Evolutionary conservation across 192 early-diverging fungal species (phyloP), one percentile per base, ranked within the genome.

Genomic region (Phycomyces blakesleeanus): DNA sequence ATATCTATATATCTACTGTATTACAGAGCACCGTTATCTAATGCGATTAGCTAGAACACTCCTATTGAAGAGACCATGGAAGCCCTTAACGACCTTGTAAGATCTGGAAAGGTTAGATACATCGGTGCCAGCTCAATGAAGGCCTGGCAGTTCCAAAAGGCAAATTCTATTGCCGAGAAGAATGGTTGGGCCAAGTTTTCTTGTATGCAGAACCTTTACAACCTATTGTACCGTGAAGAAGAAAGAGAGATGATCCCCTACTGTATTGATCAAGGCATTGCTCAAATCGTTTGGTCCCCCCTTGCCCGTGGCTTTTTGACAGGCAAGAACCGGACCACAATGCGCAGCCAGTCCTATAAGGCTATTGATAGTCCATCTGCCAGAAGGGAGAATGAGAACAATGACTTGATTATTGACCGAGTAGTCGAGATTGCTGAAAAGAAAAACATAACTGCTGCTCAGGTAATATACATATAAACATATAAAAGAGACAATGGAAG

Each of bases 241-340:
- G 83, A 84, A 55, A 67, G 83, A 21, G 83, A 84, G 50, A 85
- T 81, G 74, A 67, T 69, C 44, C 81, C 72, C 16, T 81, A 76
- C 42, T 76, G 66, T 62, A 21, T 55, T 16, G 74, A 82, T 61
- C 47, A 55, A 15, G 74, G 77, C 0, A 68, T 83, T 60, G 72
- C 74, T 42, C 42, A 63, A 27, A 71, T 81, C n/a, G 70, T 78
- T 8, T 85, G 72, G 78, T 75, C 78, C 1, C 80, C 83, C 3
- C 71, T 85, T 25, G 78, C 77, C 4, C 59, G 65, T 22, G 82
- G 82, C 21, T 20, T 71, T 25, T 57, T 83, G 18, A 58, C 75
- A 3, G 70, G 78, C 3, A 63, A 52, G 61, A 61, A 18, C 20
- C 27, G 61, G 47, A 47, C n/a, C 2, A 34, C 26, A 2, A 11